These are phyloP conservation scores for Mycotypha africana DNA, from an alignment of 371 early-diverging fungal genomes.

Conservation along the genomic window DNA sequence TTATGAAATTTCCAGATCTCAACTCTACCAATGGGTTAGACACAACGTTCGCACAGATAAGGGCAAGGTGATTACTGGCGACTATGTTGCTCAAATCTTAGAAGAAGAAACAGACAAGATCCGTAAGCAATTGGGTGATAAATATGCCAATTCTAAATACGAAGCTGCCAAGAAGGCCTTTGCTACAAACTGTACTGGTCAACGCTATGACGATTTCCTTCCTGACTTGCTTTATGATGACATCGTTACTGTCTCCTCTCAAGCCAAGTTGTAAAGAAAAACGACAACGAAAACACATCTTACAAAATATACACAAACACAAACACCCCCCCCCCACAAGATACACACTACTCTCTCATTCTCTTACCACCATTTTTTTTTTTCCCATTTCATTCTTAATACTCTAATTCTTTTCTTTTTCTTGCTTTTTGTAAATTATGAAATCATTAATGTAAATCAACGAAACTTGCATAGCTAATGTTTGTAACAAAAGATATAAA, in stretches of 20 bases:
- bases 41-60: conserved; percentile 79
- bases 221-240: conserved; percentile 82
- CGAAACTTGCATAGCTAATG: too few relatives aligned
- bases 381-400: too few relatives aligned
- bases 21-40: conserved; percentile 95
- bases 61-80: conserved; percentile 73
- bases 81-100: conserved; percentile 66
- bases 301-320: too few relatives aligned
- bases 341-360: too few relatives aligned
- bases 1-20: conserved; percentile 95
- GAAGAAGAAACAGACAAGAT: conserved; percentile 82
- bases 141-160: conserved; percentile 63
- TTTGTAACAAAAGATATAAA: too few relatives aligned
- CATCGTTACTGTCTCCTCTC: conserved; percentile 37
- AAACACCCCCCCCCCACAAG: too few relatives aligned
- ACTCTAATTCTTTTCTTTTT: too few relatives aligned
- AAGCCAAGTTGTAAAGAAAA: conserved; percentile 15
- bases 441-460: too few relatives aligned
- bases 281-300: too few relatives aligned
- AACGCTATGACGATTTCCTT: conserved; percentile 85
- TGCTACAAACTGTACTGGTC: conserved; percentile 74
- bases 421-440: too few relatives aligned
- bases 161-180: conserved; percentile 76
- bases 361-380: too few relatives aligned
- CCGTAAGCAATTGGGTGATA: conserved; percentile 55